A percentile compares a stretch with the other conserved stretches of the same genome.
phyloP scores from a whole-genome alignment of 192 early-diverging fungal genomes.

The Linnemannia hyalina region DNA sequence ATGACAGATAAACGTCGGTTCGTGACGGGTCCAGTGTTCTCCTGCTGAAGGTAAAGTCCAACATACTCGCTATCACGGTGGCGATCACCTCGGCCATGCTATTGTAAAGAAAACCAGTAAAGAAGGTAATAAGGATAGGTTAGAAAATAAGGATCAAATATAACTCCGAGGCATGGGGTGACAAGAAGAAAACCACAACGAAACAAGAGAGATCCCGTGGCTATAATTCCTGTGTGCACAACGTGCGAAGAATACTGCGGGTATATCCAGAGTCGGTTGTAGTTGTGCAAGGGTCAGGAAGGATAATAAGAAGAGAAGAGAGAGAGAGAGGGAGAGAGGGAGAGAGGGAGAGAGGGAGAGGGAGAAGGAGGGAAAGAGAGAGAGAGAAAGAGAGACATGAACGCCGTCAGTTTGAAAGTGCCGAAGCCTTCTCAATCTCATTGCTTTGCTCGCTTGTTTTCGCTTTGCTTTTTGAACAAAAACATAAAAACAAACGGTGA shows the following conservation, averaged over 20 bases:
- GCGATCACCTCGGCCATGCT: constrained; percentile 56
- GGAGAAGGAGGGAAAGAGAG: neutral
- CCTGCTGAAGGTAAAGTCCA: constrained; percentile 51
- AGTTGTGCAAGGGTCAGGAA: neutral
- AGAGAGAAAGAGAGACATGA: constrained; percentile 21
- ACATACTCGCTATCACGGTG: constrained; percentile 51
- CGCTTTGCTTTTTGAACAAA: neutral
- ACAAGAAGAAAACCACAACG: neutral
- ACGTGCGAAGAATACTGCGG: neutral
- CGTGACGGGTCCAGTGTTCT: constrained; percentile 1
- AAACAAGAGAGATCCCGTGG: neutral
- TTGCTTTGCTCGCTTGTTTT: neutral
- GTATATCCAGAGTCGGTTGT: neutral
- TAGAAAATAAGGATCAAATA: neutral
- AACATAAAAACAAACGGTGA: neutral
- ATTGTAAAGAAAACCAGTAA: neutral
- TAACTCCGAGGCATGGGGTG: too few species aligned
- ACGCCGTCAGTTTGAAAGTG: constrained; percentile 45
- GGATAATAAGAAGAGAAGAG: neutral
- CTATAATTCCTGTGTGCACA: neutral
- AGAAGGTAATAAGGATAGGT: neutral
- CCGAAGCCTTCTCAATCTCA: constrained; percentile 20
- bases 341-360: neutral
- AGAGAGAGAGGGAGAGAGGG: neutral
- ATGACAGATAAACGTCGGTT: constrained; percentile 27